Evolutionary conservation across 179 eudicot genomes (phyloP).

Genomic region (Amaranthus tricolor): DNA sequence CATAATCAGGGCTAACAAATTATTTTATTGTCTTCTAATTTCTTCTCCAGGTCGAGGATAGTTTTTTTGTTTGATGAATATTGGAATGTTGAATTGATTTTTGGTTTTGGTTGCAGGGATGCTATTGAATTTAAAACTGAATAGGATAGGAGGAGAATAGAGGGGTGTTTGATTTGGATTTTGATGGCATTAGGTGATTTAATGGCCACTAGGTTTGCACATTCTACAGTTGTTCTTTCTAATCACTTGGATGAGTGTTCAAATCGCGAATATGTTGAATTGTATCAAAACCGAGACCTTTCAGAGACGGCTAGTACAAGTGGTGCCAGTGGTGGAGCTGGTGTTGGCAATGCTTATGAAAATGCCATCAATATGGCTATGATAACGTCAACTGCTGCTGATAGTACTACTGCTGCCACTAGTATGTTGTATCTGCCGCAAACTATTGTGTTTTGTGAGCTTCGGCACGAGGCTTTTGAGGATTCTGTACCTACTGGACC

Average conservation of each 20-base stretch:
- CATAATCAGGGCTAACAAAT: too few relatives aligned
- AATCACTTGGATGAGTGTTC: slow-evolving; percentile 49
- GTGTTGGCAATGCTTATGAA: slow-evolving; percentile 21
- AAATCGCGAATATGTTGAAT: slow-evolving; percentile 34
- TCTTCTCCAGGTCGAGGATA: too few relatives aligned
- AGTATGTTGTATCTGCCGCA: slow-evolving; percentile 84
- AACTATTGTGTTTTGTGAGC: slow-evolving; percentile 70
- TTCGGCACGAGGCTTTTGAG: slow-evolving; percentile 81
- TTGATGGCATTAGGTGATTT: slow-evolving; percentile 99
- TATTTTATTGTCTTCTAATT: too few relatives aligned
- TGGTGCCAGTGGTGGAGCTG: slow-evolving; percentile 21
- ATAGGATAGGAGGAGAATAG: not conserved
- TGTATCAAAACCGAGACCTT: slow-evolving; percentile 15
- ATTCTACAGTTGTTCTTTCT: slow-evolving; percentile 48
- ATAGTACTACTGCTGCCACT: slow-evolving; percentile 30
- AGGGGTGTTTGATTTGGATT: slow-evolving; percentile 26
- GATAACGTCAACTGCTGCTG: slow-evolving; percentile 15
- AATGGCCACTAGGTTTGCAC: slow-evolving; percentile 78
- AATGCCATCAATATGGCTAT: slow-evolving; percentile 15
- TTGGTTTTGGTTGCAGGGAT: not conserved
- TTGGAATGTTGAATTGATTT: too few relatives aligned
- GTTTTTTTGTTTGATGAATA: too few relatives aligned
- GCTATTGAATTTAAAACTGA: not conserved
- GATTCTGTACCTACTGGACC: slow-evolving; percentile 70
- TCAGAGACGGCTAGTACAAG: slow-evolving; percentile 46